Base-by-base conservation (phyloP, 2,329 filamentous ascomycete genomes). In the Proliferodiscus dingleyae region DNA sequence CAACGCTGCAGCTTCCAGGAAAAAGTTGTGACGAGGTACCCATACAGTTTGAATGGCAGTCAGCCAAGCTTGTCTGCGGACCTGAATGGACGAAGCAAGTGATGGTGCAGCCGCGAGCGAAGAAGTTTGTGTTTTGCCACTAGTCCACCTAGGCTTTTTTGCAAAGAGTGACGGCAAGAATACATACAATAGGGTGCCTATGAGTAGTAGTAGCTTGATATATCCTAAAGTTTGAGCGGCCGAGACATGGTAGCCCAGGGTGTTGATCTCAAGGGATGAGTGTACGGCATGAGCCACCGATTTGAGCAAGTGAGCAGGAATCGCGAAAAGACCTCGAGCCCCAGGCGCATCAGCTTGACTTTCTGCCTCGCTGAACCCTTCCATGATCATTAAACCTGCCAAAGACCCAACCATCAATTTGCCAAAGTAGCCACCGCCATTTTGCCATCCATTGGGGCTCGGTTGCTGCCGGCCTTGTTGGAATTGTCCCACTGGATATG, bases 341-440 rank as follows among this genome's bases (percentile, higher is more conserved):
- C 80, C 72, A 5, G 81, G 73, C 1, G 74, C 74, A 41, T 86
- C 81, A 37, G 74, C 77, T 57, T 80, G 77, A 62, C 80, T 67
- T 66, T 89, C 78, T 28, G 58, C 49, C 33, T 85, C 78, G 28
- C 75, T 74, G 45, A 90, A 73, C 1, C 88, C 89, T 67, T 96
- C 89, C 56, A 95, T 69, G 26, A 96, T 77, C 90, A 97, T 95
- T 15, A 97, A 72, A 11, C 89, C 89, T 19, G 90, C 91, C 48
- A 97, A 77, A 15, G 90, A 91, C 33, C 91, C 91, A 4, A 96
- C 82, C 87, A 96, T 93, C 54, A 96, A 75, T 68, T 94, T 95
- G 41, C 78, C 79, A 47, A 78, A 75, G 50, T 81, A 83, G 1
- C 75, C 76, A 10, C 66, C 71, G 5, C 70, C 66, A 49, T 71